phyloP scores from a whole-genome alignment of 129 eudicot genomes.

The Ambrosia artemisiifolia region DNA sequence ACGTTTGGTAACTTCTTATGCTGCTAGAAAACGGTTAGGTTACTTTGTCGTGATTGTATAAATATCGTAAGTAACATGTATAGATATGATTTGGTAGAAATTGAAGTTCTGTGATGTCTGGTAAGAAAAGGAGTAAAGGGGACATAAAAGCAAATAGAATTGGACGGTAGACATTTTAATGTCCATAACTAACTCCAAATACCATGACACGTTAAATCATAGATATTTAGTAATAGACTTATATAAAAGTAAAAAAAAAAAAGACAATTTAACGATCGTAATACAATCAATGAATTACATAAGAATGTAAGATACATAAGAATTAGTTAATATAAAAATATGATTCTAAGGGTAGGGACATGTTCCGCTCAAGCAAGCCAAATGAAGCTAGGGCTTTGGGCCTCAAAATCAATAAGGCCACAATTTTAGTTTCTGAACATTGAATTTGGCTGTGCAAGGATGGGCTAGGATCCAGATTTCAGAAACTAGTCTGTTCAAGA shows the following conservation, averaged over 20 bases:
- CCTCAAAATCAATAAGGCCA: no score
- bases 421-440: no score
- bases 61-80: not conserved
- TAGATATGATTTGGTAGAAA: slow-evolving; percentile 21
- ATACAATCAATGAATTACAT: no score
- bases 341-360: no score
- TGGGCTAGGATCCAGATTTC: no score
- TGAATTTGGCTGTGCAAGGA: no score
- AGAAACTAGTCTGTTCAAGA: no score
- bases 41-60: slow-evolving; percentile 14
- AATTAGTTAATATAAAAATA: no score
- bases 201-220: not conserved
- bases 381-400: no score
- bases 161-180: slow-evolving; percentile 31
- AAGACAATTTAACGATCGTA: not conserved
- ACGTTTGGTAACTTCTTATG: not conserved
- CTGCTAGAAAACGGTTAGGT: slow-evolving; percentile 1
- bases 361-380: no score
- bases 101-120: slow-evolving; percentile 23
- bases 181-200: slow-evolving; percentile 30
- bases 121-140: slow-evolving; percentile 19
- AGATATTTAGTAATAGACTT: not conserved
- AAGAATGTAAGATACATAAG: no score
- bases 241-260: not conserved
- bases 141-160: slow-evolving; percentile 23